Conservation (phyloP, 139 green algal species). For the Chlamydomonas incerta region DNA sequence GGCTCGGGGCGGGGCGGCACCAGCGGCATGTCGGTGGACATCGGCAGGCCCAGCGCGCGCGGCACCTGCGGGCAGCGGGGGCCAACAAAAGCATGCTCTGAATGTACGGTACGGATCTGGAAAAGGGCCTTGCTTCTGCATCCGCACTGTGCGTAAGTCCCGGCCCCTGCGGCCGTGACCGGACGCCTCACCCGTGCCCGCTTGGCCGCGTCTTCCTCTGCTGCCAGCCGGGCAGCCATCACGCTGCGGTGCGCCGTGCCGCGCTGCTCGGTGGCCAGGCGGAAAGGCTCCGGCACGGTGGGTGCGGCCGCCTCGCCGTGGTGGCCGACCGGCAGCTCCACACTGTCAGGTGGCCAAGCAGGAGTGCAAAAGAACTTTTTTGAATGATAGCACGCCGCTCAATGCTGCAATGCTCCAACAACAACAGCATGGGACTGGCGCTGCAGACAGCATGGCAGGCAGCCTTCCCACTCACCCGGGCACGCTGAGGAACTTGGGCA, state of each 20-base stretch:
- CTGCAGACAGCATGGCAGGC: too few relatives aligned
- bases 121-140: too few relatives aligned
- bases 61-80: conserved; percentile 14
- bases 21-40: conserved; percentile 50
- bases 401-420: too few relatives aligned
- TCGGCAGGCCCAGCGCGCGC: conserved; percentile 47
- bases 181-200: too few relatives aligned
- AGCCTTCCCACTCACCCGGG: conserved; percentile 13
- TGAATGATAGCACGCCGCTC: too few relatives aligned
- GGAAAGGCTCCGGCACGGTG: conserved; percentile 59
- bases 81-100: too few relatives aligned
- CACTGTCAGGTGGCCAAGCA: too few relatives aligned
- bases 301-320: background rate
- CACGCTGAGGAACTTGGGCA: conserved; percentile 44
- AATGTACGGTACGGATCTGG: too few relatives aligned
- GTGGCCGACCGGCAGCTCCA: conserved; percentile 1
- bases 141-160: too few relatives aligned
- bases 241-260: conserved; percentile 39
- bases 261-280: conserved; percentile 50
- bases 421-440: too few relatives aligned
- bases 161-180: too few relatives aligned
- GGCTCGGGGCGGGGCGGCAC: conserved; percentile 56
- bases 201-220: conserved; percentile 28
- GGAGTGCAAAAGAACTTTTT: too few relatives aligned
- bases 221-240: background rate